Base-by-base conservation (phyloP, 192 early-diverging fungal genomes). In the Podila epigama region DNA sequence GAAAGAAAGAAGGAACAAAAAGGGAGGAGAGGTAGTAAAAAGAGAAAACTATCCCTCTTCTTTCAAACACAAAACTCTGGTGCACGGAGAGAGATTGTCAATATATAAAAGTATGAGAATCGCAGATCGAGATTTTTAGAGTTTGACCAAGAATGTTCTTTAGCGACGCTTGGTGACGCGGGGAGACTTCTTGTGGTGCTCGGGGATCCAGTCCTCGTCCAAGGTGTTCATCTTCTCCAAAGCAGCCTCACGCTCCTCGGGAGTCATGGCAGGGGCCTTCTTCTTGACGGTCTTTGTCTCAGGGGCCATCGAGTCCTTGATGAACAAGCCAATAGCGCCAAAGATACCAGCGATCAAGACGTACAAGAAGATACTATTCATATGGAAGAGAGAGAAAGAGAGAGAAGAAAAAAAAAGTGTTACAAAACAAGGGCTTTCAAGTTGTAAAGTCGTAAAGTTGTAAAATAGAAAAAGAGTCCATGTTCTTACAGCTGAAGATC, bases 151-250 rank as follows among this genome's bases (percentile, higher is more conserved):
- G 52, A 33, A 4, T 10, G 5, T 22, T 28, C 12, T 54, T 54
- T 54, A 42, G 44, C 73, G 73, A 57, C 73, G 60, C 73, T 68
- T 77, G 37, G 42, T 50, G 22, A 68, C 73, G 25, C 66, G 66
- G 48, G 73, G 73, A 41, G 73, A 77, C 66, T 77, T 77, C 73
- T 77, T 77, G 73, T 77, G 73, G 61, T 77, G 59, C 73, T 77
- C 73, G 27, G 73, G 73, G 66, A 77, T 77, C 73, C 73, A 77
- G 73, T 68, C 66, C 66, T 77, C 73, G 33, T 77, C 73, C 73
- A 77, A 59, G 25, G 64, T 61, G 29, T 77, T 77, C 66, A 63
- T 68, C 66, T 77, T 77, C 61, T 77, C 73, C 55, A 68, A 25
- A 11, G 73, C 73, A 58, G 73, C 66, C 61, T 68, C 66, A 22